Conservation (phyloP, 148 eudicot species). For the Camellia japonica region DNA sequence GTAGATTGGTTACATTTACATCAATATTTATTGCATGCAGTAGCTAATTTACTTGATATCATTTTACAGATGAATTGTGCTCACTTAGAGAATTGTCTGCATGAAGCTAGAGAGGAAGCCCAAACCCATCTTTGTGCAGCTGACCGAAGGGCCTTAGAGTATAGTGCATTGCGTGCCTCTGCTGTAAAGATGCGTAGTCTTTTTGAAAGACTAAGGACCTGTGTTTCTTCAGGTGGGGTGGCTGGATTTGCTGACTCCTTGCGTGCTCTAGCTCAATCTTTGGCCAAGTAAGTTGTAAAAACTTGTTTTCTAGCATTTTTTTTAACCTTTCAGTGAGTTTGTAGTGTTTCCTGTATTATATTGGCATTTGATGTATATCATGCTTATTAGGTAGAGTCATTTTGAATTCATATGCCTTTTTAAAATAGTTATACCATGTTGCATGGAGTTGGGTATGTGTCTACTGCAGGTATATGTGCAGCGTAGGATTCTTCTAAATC, state of each 20-base stretch:
- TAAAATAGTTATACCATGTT: not conserved
- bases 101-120: conserved; percentile 95
- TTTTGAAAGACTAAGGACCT: conserved; percentile 69
- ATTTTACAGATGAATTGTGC: conserved; percentile 88
- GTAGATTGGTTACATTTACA: not conserved
- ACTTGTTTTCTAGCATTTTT: not conserved
- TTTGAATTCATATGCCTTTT: not conserved
- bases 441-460: not conserved
- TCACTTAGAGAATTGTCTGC: conserved; percentile 86
- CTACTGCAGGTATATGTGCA: not conserved
- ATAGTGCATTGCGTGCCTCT: conserved; percentile 73
- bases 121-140: conserved; percentile 96
- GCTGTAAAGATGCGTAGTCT: conserved; percentile 83
- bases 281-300: conserved; percentile 55
- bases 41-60: conserved; percentile 12
- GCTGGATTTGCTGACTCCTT: conserved; percentile 73
- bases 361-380: not conserved
- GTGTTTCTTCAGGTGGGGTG: conserved; percentile 66
- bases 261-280: conserved; percentile 74
- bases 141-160: conserved; percentile 86
- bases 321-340: not conserved
- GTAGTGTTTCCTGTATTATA: not conserved
- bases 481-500: not conserved
- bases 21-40: not conserved
- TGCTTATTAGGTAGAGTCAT: not conserved